Conservation (phyloP, 495 filamentous ascomycete species). For the Clavariopsis aquatica region DNA sequence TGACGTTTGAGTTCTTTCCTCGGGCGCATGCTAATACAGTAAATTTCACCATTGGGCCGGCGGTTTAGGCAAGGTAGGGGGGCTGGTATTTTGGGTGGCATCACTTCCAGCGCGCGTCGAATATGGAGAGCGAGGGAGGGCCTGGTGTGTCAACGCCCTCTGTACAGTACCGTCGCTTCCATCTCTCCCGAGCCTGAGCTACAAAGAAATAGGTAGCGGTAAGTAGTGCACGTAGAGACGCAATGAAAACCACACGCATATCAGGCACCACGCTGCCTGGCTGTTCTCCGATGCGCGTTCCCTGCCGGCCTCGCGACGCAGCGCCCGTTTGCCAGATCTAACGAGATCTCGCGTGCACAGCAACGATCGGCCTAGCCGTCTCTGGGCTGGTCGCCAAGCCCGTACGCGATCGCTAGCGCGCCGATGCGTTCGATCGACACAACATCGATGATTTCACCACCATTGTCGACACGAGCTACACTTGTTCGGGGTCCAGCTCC, state of each 20-base stretch:
- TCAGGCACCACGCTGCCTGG: neutral
- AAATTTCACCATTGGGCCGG: conserved; percentile 48
- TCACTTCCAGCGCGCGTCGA: too few species aligned
- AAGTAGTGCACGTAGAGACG: too few species aligned
- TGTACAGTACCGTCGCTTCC: too few species aligned
- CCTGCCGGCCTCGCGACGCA: neutral
- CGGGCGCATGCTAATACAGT: conserved; percentile 48
- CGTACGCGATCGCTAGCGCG: neutral
- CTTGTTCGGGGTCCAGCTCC: neutral
- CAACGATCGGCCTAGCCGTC: neutral
- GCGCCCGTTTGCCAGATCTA: conserved; percentile 4
- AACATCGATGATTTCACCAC: neutral
- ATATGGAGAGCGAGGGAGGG: too few species aligned
- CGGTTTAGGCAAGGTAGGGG: neutral
- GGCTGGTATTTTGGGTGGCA: too few species aligned
- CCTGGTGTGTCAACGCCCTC: too few species aligned
- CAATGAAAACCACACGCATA: too few species aligned
- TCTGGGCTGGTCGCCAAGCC: neutral
- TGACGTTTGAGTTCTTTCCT: conserved; percentile 57
- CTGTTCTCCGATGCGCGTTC: neutral
- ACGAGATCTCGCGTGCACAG: neutral
- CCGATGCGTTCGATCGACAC: neutral
- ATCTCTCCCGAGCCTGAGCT: too few species aligned
- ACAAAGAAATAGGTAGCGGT: too few species aligned
- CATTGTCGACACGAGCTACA: neutral